Conservation (phyloP, 257 asterid genomes). For the Plantago ovata region DNA sequence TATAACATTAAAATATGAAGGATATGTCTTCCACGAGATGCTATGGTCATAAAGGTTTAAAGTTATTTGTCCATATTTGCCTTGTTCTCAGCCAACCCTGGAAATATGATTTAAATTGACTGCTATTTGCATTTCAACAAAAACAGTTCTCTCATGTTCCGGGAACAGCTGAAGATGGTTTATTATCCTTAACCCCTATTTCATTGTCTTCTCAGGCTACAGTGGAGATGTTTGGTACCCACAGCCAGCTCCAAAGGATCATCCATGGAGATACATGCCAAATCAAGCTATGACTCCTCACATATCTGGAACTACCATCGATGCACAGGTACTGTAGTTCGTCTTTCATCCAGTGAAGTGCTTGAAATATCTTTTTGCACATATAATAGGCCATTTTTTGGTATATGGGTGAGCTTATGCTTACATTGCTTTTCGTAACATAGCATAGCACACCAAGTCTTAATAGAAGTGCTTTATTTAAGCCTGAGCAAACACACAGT, state of each 20-base stretch:
- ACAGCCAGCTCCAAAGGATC: constrained; percentile 99
- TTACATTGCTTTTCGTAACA: not conserved
- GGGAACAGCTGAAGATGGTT: not conserved
- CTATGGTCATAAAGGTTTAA: not conserved
- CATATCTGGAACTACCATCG: constrained; percentile 93
- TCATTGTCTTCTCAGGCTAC: constrained; percentile 46
- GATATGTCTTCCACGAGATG: not conserved
- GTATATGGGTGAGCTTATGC: not conserved
- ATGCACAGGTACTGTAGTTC: constrained; percentile 63
- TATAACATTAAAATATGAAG: not conserved
- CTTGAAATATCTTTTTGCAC: not conserved
- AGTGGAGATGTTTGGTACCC: constrained; percentile 99
- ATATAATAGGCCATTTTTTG: not conserved
- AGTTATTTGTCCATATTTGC: not conserved
- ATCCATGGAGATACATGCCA: constrained; percentile 99
- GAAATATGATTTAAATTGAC: too few species aligned
- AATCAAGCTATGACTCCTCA: constrained; percentile 99
- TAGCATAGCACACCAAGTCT: too few species aligned
- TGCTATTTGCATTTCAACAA: not conserved
- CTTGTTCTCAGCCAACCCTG: too few species aligned
- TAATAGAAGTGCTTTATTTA: too few species aligned
- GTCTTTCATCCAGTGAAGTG: not conserved
- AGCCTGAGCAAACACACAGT: too few species aligned
- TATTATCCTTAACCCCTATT: not conserved
- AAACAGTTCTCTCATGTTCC: not conserved